Percentiles rank a stretch among this genome's conserved stretches.
Conservation (phyloP, 192 early-diverging fungal species). For the Allomyces javanicus region DNA sequence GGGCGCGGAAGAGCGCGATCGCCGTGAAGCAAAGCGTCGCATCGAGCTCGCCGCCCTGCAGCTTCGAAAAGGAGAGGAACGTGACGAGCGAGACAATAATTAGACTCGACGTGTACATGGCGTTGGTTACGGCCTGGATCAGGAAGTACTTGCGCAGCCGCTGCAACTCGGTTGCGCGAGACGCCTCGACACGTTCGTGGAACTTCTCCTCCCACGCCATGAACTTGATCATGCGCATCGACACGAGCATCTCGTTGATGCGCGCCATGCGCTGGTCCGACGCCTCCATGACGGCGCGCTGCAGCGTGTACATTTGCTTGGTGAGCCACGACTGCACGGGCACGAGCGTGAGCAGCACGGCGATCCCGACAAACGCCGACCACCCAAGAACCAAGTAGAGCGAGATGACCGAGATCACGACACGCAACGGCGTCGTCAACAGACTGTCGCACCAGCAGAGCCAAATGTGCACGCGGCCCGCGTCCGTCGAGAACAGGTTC, state of each 20-base stretch:
- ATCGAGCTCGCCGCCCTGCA: constrained; percentile 29
- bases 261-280: constrained; percentile 60
- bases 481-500: constrained; percentile 19
- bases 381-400: constrained; percentile 61
- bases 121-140: constrained; percentile 32
- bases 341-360: constrained; percentile 43
- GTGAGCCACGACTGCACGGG: constrained; percentile 27
- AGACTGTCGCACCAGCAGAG: constrained; percentile 33
- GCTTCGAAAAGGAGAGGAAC: constrained; percentile 35
- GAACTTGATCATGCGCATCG: constrained; percentile 85
- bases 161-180: constrained; percentile 43
- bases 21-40: constrained; percentile 51
- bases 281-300: constrained; percentile 29
- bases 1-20: constrained; percentile 32
- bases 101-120: constrained; percentile 34
- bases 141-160: constrained; percentile 26
- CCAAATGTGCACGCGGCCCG: constrained; percentile 34
- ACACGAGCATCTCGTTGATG: constrained; percentile 71
- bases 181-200: constrained; percentile 35
- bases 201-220: constrained; percentile 72
- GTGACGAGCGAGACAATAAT: constrained; percentile 37
- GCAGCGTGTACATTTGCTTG: constrained; percentile 22
- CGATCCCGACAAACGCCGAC: constrained; percentile 62
- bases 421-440: constrained; percentile 41
- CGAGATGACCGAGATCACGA: constrained; percentile 41